Conservation (phyloP, 2,329 filamentous ascomycete genomes). For the Colletotrichum musae region DNA sequence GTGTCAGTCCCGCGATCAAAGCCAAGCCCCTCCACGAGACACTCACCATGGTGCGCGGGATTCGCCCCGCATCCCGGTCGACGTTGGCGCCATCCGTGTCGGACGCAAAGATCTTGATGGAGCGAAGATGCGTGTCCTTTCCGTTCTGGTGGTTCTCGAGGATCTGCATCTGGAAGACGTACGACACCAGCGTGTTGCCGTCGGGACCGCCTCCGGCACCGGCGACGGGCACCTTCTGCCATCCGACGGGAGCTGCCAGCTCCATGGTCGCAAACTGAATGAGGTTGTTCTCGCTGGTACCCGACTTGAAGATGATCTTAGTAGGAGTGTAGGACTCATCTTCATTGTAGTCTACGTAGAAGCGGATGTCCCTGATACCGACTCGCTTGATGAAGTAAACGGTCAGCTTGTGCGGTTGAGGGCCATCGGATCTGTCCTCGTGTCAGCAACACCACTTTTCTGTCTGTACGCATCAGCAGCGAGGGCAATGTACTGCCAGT, state of each 20-base stretch:
- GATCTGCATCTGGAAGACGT: constrained; percentile 90
- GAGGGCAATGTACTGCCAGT: constrained; percentile 78
- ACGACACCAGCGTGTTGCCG: constrained; percentile 85
- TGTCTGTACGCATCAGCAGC: constrained; percentile 3
- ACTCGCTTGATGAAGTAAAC: constrained; percentile 90
- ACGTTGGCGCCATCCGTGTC: constrained; percentile 62
- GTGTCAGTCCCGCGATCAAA: constrained; percentile 29
- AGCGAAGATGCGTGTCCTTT: constrained; percentile 97
- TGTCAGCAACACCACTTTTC: constrained; percentile 4
- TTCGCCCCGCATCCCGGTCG: constrained; percentile 48
- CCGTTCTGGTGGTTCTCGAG: constrained; percentile 99
- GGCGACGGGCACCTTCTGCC: constrained; percentile 84
- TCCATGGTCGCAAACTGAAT: constrained; percentile 88
- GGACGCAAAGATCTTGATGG: constrained; percentile 85
- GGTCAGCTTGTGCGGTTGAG: constrained; percentile 85
- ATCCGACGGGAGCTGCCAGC: constrained; percentile 85
- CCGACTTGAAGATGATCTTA: constrained; percentile 89
- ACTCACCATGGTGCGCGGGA: constrained; percentile 38
- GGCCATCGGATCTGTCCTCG: constrained; percentile 79
- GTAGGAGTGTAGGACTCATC: constrained; percentile 98
- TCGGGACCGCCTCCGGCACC: constrained; percentile 71
- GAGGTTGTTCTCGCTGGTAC: constrained; percentile 91
- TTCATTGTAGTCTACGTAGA: constrained; percentile 90
- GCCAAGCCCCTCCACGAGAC: not conserved
- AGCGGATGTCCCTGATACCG: constrained; percentile 82